Evolutionary conservation across 371 early-diverging fungal genomes (phyloP).

Genomic region (Lichtheimia corymbifera): DNA sequence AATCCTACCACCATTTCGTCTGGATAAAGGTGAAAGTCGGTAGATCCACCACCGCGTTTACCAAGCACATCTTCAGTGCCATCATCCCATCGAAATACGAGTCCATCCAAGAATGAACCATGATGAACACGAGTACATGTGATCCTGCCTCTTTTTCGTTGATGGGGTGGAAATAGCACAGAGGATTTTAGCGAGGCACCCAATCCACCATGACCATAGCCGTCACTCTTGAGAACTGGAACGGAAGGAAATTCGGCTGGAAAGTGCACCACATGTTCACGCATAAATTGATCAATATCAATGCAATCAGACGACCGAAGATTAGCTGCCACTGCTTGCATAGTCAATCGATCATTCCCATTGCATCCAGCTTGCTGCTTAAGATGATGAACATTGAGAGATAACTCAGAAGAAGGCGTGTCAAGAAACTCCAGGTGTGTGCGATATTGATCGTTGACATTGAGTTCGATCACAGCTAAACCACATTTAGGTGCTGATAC

Average conservation of each 20-base stretch:
- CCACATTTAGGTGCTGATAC: constrained; percentile 45
- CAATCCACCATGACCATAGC: constrained; percentile 28
- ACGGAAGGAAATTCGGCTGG: constrained; percentile 15
- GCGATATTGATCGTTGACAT: constrained; percentile 51
- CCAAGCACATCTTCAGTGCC: constrained; percentile 40
- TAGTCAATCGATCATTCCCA: constrained; percentile 25
- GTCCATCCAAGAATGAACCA: constrained; percentile 55
- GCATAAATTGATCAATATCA: constrained; percentile 30
- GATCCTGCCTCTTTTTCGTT: constrained; percentile 13
- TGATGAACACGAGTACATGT: constrained; percentile 39
- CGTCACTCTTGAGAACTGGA: constrained; percentile 37
- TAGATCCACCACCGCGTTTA: constrained; percentile 30
- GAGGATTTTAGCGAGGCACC: not conserved
- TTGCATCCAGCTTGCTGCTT: constrained; percentile 24
- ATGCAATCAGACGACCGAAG: constrained; percentile 31
- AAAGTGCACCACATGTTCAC: constrained; percentile 22
- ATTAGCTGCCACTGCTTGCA: constrained; percentile 43
- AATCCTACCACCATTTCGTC: constrained; percentile 51
- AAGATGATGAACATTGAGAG: constrained; percentile 15
- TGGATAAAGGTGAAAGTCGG: constrained; percentile 23
- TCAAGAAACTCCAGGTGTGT: constrained; percentile 55
- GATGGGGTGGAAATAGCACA: constrained; percentile 4
- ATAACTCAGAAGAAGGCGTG: constrained; percentile 1
- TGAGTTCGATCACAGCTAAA: constrained; percentile 56
- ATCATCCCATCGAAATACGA: constrained; percentile 45